Conservation (phyloP, 2,329 filamentous ascomycete species). For the Exophiala sp. region DNA sequence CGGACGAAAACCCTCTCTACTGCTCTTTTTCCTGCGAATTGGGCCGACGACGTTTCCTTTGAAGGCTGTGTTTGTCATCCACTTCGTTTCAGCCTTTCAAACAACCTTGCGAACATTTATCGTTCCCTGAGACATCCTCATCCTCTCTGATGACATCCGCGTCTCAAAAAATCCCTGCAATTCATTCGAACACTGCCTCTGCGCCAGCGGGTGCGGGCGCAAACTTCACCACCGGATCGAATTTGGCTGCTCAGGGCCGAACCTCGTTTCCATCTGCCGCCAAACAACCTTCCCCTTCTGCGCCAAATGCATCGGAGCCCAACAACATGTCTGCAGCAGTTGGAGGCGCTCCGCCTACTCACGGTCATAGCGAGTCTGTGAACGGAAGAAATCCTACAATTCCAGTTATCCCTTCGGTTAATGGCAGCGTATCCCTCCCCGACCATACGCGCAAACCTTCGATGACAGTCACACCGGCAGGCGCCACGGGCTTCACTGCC, state of each 20-base stretch:
- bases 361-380: constrained; percentile 27
- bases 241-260: constrained; percentile 25
- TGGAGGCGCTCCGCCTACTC: constrained; percentile 27
- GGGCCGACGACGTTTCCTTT: constrained; percentile 18
- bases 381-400: constrained; percentile 45
- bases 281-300: constrained; percentile 13
- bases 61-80: constrained; percentile 21
- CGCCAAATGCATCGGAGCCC: constrained; percentile 30
- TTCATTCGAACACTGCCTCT: constrained; percentile 16
- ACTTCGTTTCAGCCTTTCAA: constrained; percentile 19
- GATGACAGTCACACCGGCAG: constrained; percentile 83
- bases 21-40: constrained; percentile 21
- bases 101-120: constrained; percentile 14
- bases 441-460: constrained; percentile 82
- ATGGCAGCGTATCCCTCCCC: constrained; percentile 54
- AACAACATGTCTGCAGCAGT: constrained; percentile 30
- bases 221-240: constrained; percentile 24
- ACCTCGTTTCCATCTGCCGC: constrained; percentile 22
- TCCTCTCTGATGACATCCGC: constrained; percentile 26
- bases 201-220: constrained; percentile 6
- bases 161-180: constrained; percentile 15
- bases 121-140: constrained; percentile 9
- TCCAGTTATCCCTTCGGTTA: constrained; percentile 57
- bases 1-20: constrained; percentile 2
- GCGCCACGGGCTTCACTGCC: constrained; percentile 65